Evolutionary conservation across 768 basidiomycete genomes (phyloP), one percentile per base, ranked within the genome.

Genomic region (Boletus tylopilopsis): DNA sequence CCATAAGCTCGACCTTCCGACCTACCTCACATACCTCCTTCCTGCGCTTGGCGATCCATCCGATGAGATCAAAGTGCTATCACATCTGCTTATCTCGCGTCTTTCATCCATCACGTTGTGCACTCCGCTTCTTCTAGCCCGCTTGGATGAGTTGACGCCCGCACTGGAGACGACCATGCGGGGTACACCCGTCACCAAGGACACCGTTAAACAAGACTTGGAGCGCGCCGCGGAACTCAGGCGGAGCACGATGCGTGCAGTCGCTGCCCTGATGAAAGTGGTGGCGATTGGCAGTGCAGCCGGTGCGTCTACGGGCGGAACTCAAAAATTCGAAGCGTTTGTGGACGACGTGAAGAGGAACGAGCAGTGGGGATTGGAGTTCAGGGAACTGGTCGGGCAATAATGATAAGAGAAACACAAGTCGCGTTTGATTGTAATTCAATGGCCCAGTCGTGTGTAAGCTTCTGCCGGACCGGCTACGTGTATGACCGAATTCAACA

Each of bases 21-120:
- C 87, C 37, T 94, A 95, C 75, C 76, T 97, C 21, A 77, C 75
- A 21, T 80, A 84, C 39, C 86, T 97, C 39, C 76, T 95, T 42
- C 79, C 81, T 1, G 94, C 92, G 1, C 80, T 98, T 12, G 73
- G 78, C 2, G 96, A 99, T 66, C 85, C 87, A 47, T 90, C 90
- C 5, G 94, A 98, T 65, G 96, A 98, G 66, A 90, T 99, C 75
- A 97, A 97, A 69, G 92, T 97, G 39, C 82, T 97, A 51, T 93
- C 86, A 45, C 91, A 95, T 68, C 90, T 99, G 82, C 88, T 95
- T 74, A 78, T 98, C 33, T 90, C 92, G 76, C 85, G 94, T 10
- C 81, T 98, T 15, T 82, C 92, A 8, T 84, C 88, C 27, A 83
- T 97, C 22, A 77, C 87, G 1, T 36, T 62, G 18, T 66, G 60